Base-by-base conservation (phyloP, 2,329 filamentous ascomycete genomes). In the Colletotrichum cuscutae region DNA sequence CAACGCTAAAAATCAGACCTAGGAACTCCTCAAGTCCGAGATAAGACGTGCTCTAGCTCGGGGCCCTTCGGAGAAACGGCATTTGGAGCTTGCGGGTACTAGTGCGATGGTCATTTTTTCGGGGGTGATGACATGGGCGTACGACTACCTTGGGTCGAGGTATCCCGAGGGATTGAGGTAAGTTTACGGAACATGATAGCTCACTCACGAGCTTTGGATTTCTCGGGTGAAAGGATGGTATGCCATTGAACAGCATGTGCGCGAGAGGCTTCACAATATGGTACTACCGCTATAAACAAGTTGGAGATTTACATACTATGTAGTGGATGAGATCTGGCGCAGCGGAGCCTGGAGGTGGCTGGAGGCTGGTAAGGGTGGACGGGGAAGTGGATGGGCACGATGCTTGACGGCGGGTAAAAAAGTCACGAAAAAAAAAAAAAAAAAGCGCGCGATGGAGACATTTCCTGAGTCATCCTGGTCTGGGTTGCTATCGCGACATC, bases 401-500 rank as follows among this genome's bases (percentile, higher is more conserved):
- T 32, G 42, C n/a, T 12, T 42, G 46, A 70, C 60, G 46, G 54
- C 70, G 32, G 42, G 30, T 32, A 54, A 32, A 26, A 32, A 64
- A 8, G 53, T n/a, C 30, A 57, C 69, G 59, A 56, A 59, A 57
- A 69, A 72, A 72, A 65, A 66, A 65, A 72, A 65, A 69, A 72
- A 72, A 65, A 66, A 61, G 66, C 70, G 70, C 60, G 46, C 19
- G 32, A 72, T 65, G 56, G 60, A 26, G 65, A 63, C 32, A 4
- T 13, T 24, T 22, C 56, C 56, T 70, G 54, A 70, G 59, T 70
- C 66, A 72, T 69, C 59, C 11, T 28, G 53, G 53, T 26, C 63
- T 28, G 19, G 35, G 26, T 67, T 69, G 24, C 42, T 30, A 72
- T 72, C 70, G 61, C 70, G 66, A 70, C 32, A 70, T 72, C 9